Percentiles rank a stretch among this genome's conserved stretches.
These are phyloP conservation scores for Plasmodium coatneyi DNA, from an alignment of 169 alveolate species.

Conservation along the genomic window DNA sequence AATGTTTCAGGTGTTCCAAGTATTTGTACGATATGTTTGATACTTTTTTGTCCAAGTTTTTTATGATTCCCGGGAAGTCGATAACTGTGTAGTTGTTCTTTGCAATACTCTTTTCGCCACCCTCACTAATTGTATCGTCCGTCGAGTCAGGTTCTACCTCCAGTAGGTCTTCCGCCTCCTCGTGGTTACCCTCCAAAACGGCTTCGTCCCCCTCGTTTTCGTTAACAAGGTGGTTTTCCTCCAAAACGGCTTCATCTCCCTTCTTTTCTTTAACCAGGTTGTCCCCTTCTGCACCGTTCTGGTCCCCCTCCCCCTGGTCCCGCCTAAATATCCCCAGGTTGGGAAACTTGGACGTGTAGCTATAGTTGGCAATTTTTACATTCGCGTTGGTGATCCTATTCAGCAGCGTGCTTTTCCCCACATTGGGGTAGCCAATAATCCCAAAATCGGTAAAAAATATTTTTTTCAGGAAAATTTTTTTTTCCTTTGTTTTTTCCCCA, in stretches of 20 bases:
- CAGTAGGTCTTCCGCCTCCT: neutral
- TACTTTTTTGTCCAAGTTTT: constrained; percentile 40
- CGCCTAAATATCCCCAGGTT: constrained; percentile 51
- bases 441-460: constrained; percentile 61
- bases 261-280: neutral
- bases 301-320: neutral
- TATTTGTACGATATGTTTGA: constrained; percentile 56
- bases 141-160: neutral
- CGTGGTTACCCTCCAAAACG: neutral
- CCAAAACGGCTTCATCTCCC: neutral
- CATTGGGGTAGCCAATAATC: constrained; percentile 73
- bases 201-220: neutral
- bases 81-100: constrained; percentile 51
- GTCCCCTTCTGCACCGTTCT: neutral
- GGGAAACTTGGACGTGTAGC: constrained; percentile 73
- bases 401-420: constrained; percentile 64
- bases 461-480: constrained; percentile 61
- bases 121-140: neutral
- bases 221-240: neutral
- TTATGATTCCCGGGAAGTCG: constrained; percentile 71
- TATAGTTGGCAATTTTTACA: constrained; percentile 73
- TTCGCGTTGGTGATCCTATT: constrained; percentile 61
- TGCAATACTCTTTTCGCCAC: neutral
- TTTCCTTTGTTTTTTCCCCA: constrained; percentile 76
- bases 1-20: constrained; percentile 54